phyloP scores from a whole-genome alignment of 441 rosid genomes.

The Erodium trifolium region DNA sequence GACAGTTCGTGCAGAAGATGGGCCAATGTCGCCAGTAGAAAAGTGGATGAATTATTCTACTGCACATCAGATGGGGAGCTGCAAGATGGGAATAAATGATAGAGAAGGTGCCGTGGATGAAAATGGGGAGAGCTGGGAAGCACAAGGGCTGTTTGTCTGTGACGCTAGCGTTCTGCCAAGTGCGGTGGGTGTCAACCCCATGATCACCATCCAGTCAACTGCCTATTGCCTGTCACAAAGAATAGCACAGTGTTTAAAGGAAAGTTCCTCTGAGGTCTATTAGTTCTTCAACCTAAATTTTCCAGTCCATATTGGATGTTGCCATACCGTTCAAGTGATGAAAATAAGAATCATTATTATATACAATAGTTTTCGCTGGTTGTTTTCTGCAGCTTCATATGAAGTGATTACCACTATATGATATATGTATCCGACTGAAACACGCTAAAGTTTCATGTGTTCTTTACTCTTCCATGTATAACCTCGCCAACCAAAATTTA shows the following conservation, averaged over 20 bases:
- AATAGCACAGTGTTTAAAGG: conserved; percentile 28
- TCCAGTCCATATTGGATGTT: neutral
- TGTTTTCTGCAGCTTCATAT: conserved; percentile 1
- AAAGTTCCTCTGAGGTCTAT: conserved; percentile 1
- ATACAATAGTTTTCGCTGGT: neutral
- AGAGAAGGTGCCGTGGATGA: conserved; percentile 67
- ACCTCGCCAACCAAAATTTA: neutral
- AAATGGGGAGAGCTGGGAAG: conserved; percentile 93
- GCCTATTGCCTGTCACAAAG: conserved; percentile 65
- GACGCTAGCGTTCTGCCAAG: conserved; percentile 73
- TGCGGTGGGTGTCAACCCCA: conserved; percentile 89
- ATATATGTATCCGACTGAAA: neutral
- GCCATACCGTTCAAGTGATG: neutral
- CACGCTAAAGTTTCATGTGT: neutral
- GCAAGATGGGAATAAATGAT: conserved; percentile 62
- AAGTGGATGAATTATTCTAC: conserved; percentile 45
- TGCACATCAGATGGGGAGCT: conserved; percentile 98
- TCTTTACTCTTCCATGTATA: neutral
- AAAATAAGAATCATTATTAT: neutral
- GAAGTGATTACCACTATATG: neutral
- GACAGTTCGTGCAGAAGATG: conserved; percentile 33
- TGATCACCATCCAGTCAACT: conserved; percentile 82
- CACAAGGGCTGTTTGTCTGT: conserved; percentile 73
- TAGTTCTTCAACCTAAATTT: neutral
- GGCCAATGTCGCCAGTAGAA: conserved; percentile 34